Base-by-base conservation (phyloP, 768 basidiomycete species). In the Rhizopogon vinicolor region DNA sequence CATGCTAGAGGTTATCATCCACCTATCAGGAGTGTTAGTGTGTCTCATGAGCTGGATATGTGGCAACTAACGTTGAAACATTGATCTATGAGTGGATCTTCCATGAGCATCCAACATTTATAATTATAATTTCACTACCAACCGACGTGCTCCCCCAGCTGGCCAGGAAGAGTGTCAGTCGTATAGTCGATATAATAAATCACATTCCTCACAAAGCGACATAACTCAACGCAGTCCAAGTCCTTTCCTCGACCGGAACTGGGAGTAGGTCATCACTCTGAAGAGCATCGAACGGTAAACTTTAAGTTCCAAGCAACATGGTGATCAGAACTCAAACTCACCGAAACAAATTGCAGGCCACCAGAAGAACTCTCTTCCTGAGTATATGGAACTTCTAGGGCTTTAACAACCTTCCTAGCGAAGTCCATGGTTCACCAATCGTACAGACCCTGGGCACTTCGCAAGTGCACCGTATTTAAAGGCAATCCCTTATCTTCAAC, bases 1-100 rank as follows among this genome's bases (percentile, higher is more conserved):
- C 85, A 87, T 85, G 2, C 82, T 80, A 35, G 82, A 84, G 0
- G 75, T 82, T 58, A 86, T 85, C 83, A 83, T 84, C 84, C 84
- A 85, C 54, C 82, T 86, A 14, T 48, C 48, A 16, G 19, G 14
- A n/a, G 54, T 52, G 25, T 55, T 29, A 45, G 40, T 31, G 3
- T 43, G 18, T 37, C 37, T 16, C 9, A 18, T 14, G 31, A 35
- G 22, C 9, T 29, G 40, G 6, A 37, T 37, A 16, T 49, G 6
- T n/a, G n/a, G 48, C 19, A 37, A 49, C 48, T 10, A n/a, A 49
- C 48, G 48, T 49, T 49, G 35, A 37, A 25, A 49, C 48, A 37
- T 49, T 49, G 35, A 49, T 49, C 48, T 49, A 37, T 16, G 19
- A 49, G 14, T 25, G 18, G 14, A 37, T 8, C 9, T 22, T 49